phyloP scores from a whole-genome alignment of 169 alveolate species.

The Ichthyophthirius multifiliis region DNA sequence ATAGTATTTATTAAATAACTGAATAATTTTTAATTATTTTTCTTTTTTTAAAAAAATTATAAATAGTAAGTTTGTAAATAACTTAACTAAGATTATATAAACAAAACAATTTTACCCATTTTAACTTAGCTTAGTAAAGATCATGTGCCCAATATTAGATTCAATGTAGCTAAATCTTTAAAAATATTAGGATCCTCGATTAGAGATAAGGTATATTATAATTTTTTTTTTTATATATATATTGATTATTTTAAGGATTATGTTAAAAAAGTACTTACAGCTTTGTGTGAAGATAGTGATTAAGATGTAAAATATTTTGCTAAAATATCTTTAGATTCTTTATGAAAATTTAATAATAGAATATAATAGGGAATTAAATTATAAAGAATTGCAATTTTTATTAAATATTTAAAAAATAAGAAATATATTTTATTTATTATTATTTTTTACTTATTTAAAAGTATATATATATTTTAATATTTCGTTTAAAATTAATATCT shows the following conservation, averaged over 20 bases:
- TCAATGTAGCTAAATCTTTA: constrained; percentile 58
- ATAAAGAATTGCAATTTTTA: no score
- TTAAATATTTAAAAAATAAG: no score
- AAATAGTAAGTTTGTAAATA: constrained; percentile 34
- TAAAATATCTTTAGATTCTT: constrained; percentile 29
- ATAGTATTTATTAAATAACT: constrained; percentile 1
- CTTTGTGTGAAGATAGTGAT: constrained; percentile 52
- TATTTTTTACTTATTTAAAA: no score
- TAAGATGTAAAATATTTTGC: constrained; percentile 55
- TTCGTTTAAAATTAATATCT: no score
- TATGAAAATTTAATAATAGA: no score
- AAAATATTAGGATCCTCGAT: constrained; percentile 16
- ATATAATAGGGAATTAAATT: no score
- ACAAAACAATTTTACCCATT: constrained; percentile 54
- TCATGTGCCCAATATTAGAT: constrained; percentile 72
- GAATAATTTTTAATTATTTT: not conserved
- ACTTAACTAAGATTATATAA: constrained; percentile 47
- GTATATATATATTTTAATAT: no score
- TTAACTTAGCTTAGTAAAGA: constrained; percentile 56
- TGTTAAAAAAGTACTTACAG: constrained; percentile 30
- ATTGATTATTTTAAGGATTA: not conserved
- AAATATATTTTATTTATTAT: no score
- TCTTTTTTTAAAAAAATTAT: not conserved
- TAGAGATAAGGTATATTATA: constrained; percentile 54
- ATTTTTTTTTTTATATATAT: constrained; percentile 7